These are phyloP conservation scores for Linum tenue DNA, from an alignment of 345 rosid species.

Conservation along the genomic window DNA sequence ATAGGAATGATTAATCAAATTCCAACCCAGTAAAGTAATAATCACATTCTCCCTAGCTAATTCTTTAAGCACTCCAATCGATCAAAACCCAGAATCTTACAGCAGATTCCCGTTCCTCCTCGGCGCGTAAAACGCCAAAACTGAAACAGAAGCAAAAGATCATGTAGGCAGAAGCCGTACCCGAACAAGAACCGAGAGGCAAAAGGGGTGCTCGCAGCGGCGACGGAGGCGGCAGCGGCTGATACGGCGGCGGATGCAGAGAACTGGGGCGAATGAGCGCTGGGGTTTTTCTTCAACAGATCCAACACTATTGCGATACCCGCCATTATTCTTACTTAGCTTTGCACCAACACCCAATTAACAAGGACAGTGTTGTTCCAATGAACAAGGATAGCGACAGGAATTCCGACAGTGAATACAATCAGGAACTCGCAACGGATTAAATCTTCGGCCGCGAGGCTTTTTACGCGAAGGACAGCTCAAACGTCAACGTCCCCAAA, in stretches of 20 bases:
- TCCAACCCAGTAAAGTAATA: not conserved
- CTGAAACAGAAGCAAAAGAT: not conserved
- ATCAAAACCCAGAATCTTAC: constrained; percentile 1
- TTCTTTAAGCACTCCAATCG: not conserved
- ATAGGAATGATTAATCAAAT: not conserved
- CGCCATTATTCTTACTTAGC: constrained; percentile 36
- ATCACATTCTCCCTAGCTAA: not conserved
- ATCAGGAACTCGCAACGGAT: too few relatives aligned
- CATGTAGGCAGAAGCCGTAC: constrained; percentile 25
- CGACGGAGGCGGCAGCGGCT: constrained; percentile 50
- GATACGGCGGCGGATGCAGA: constrained; percentile 47
- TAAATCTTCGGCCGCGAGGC: too few relatives aligned
- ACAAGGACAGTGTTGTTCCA: not conserved
- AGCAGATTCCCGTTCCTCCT: not conserved
- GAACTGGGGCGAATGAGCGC: constrained; percentile 38
- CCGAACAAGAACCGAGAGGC: constrained; percentile 73
- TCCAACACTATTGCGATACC: constrained; percentile 73
- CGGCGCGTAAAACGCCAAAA: too few relatives aligned
- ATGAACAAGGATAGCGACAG: too few relatives aligned
- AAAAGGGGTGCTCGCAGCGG: constrained; percentile 52
- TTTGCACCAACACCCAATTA: too few relatives aligned
- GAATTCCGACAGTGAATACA: too few relatives aligned
- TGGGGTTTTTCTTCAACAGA: constrained; percentile 60
- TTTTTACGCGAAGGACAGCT: too few relatives aligned
- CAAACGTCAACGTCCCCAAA: too few relatives aligned